Evolutionary conservation across 768 basidiomycete species (phyloP), one percentile per base, ranked within the genome.

Genomic region (Lactarius deliciosus): DNA sequence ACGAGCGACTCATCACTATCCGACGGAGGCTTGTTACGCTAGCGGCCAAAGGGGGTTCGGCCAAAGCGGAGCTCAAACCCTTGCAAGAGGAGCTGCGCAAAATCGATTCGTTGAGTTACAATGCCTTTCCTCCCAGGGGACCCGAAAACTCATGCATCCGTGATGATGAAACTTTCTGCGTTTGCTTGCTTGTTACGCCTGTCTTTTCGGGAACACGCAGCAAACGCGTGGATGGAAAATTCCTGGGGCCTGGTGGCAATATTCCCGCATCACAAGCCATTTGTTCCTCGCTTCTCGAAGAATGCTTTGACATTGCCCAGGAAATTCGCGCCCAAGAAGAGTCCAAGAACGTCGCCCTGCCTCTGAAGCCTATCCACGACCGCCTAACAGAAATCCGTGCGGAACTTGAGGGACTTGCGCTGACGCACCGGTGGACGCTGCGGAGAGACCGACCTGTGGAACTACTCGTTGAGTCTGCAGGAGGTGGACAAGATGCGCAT

Each of bases 401-500:
- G 8, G 92, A 98, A 76, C 81, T 99, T 61, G 97, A 99, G 79
- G 87, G 89, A 69, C 80, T 99, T 71, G 92, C 91, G 36, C 81
- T 98, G 70, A 98, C 97, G 0, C 97, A 96, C 75, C 88, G 97
- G 41, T 99, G 97, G 97, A 98, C 90, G 67, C 79, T 99, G 63
- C 83, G 96, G 53, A n/a, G 97, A 99, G 81, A 94, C 92, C 1
- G 94, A 96, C 72, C 79, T 96, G 25, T 94, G 86, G 83, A 98
- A 94, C 77, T 98, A 96, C 77, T 92, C 93, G 25, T 81, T 94
- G 61, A 92, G 92, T 75, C 79, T 99, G 68, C 90, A 95, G 73
- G 96, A 98, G 76, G 96, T 99, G 47, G 97, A 99, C 77, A 89
- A 91, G 77, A 94, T 98, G 94, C 81, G 97, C 28, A 86, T 98